A percentile compares a stretch with the other conserved stretches of the same genome.
Conservation (phyloP, 2,329 filamentous ascomycete species). For the Beauveria scarabaeidicola region DNA sequence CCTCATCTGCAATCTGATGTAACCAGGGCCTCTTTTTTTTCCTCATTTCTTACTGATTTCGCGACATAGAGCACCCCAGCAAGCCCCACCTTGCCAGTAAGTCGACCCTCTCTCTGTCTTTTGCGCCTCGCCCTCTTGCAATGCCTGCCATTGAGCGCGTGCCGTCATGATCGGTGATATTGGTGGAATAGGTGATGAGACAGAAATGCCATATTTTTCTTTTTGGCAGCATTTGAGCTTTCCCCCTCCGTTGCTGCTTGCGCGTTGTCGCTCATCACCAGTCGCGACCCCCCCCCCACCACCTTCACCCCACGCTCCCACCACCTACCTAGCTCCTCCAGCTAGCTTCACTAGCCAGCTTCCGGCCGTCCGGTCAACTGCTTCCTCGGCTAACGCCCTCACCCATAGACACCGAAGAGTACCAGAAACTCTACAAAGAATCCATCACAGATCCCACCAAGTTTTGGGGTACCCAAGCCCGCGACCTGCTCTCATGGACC, state of each 20-base stretch:
- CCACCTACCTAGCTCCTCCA: not conserved
- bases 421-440: slow-evolving; percentile 63
- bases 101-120: slow-evolving; percentile 21
- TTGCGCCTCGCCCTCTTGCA: slow-evolving; percentile 1
- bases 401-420: slow-evolving; percentile 51
- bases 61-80: slow-evolving; percentile 52
- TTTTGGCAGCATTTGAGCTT: not conserved
- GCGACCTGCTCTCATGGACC: slow-evolving; percentile 84
- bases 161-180: not conserved
- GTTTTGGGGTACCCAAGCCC: slow-evolving; percentile 83
- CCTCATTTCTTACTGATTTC: slow-evolving; percentile 4
- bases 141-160: not conserved
- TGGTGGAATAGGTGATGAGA: no score
- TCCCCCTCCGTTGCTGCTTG: not conserved
- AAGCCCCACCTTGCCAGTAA: slow-evolving; percentile 59
- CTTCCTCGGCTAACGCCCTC: slow-evolving; percentile 4
- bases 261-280: not conserved
- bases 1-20: slow-evolving; percentile 5
- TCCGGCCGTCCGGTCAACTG: slow-evolving; percentile 8
- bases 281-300: not conserved
- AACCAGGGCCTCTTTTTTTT: slow-evolving; percentile 9
- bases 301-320: slow-evolving; percentile 1
- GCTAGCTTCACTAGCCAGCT: not conserved
- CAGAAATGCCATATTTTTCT: no score
- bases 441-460: slow-evolving; percentile 82